Base-by-base conservation (phyloP, 805 yeast species). In the Candida boleticola region DNA sequence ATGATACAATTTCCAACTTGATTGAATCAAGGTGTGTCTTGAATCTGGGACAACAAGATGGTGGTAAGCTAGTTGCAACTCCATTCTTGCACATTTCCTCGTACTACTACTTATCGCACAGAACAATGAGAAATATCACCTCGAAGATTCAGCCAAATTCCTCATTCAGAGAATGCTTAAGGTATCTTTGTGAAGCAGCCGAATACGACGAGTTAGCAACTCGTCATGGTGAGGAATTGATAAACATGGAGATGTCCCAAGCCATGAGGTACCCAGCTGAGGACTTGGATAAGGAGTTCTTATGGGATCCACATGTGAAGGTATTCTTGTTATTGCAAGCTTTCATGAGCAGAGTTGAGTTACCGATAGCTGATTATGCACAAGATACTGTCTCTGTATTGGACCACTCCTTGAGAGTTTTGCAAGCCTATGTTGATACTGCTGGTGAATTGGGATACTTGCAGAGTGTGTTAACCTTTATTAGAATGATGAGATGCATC, bases 351-450 rank as follows among this genome's bases (percentile, higher is more conserved):
- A 66, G 89, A 37, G 68, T 80, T 4, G 93, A 87, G 45, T 68
- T 93, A 37, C 99, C 98, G 1, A 87, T 93, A 55, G 95, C 96
- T 0, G 99, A 93, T 70, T 93, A 93, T 58, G 73, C 85, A 7
- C 98, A 92, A 58, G 99, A 93, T 62, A 89, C 96, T 0, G 80
- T 89, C 11, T 83, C 97, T 0, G 96, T 93, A 7, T 68, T 93
- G 43, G 99, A 95, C 57, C 99, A 93, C 66, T 81, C 95, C 5
- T 70, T 93, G 55, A 95, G 99, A 77, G 84, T 93, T 48, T 65
- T 90, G 41, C 99, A 93, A 58, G 97, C 98, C 0, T 84, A 78
- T 51, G 83, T 92, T 45, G 99, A 93, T 63, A 88, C 87, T 17
- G 82, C 93, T 1, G 80, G 96, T 2, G 97, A 92, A 52, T 55